A percentile compares a stretch with the other conserved stretches of the same genome.
phyloP scores from a whole-genome alignment of 805 yeast genomes.

The Alloascoidea hylecoeti region DNA sequence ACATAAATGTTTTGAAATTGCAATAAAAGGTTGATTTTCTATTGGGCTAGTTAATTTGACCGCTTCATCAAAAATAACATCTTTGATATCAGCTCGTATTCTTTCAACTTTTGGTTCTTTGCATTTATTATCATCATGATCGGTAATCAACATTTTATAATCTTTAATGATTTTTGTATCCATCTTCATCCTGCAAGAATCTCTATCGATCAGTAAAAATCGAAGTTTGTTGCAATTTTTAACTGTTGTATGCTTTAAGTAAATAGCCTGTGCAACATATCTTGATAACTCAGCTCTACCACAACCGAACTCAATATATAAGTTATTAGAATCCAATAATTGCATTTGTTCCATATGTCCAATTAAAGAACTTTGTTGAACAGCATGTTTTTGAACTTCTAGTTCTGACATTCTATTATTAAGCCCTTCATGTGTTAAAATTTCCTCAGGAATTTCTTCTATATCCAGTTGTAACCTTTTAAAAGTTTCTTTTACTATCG shows the following conservation, averaged over 20 bases:
- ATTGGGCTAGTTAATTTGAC: neutral
- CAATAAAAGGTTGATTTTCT: constrained; percentile 18
- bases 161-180: constrained; percentile 58
- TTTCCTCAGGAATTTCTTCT: constrained; percentile 6
- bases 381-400: constrained; percentile 57
- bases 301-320: constrained; percentile 67
- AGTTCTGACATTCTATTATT: constrained; percentile 31
- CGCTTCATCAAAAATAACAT: neutral
- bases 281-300: constrained; percentile 80
- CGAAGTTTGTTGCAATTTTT: constrained; percentile 4
- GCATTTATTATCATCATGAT: constrained; percentile 8
- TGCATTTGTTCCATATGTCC: constrained; percentile 36
- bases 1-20: constrained; percentile 79
- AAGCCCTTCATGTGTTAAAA: constrained; percentile 19
- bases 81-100: constrained; percentile 1
- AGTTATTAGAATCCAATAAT: constrained; percentile 16
- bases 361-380: constrained; percentile 71
- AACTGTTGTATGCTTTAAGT: constrained; percentile 7
- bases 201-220: constrained; percentile 61
- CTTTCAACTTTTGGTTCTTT: neutral
- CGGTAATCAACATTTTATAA: constrained; percentile 14
- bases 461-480: constrained; percentile 1
- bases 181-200: constrained; percentile 63
- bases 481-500: constrained; percentile 9
- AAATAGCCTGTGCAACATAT: constrained; percentile 28